A percentile compares a stretch with the other conserved stretches of the same genome.
Conservation (phyloP, 768 basidiomycete genomes). For the Pisolithus tinctorius region DNA sequence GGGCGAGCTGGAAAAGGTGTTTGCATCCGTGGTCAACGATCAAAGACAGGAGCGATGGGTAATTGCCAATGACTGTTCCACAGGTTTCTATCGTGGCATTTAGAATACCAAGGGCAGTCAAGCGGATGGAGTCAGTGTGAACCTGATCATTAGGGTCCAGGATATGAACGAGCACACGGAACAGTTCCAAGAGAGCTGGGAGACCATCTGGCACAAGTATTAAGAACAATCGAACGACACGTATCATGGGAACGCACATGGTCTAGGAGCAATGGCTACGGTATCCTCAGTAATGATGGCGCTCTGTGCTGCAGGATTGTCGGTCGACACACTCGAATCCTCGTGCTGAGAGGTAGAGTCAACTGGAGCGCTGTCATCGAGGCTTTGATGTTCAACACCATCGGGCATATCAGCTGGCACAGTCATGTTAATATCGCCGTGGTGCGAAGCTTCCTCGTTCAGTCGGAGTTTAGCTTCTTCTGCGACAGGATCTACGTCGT, state of each 20-base stretch:
- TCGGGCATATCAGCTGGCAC: conserved; percentile 25
- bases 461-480: conserved; percentile 62
- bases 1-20: conserved; percentile 92
- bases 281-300: neutral
- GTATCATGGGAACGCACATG: conserved; percentile 12
- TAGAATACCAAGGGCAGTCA: conserved; percentile 81
- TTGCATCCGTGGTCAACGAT: conserved; percentile 90
- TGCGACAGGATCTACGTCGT: conserved; percentile 49
- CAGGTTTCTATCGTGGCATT: conserved; percentile 85
- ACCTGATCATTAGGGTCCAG: conserved; percentile 91
- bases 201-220: conserved; percentile 58
- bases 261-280: conserved; percentile 11
- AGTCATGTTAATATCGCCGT: conserved; percentile 57
- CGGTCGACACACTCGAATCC: neutral
- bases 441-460: conserved; percentile 43
- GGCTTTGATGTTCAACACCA: conserved; percentile 8
- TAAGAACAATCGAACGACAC: neutral
- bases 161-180: conserved; percentile 92
- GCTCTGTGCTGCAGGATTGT: neutral
- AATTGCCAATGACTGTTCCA: conserved; percentile 67
- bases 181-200: conserved; percentile 85
- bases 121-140: conserved; percentile 92
- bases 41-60: conserved; percentile 69
- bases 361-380: conserved; percentile 3
- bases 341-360: neutral